Base-by-base conservation (phyloP, 2,329 filamentous ascomycete genomes). In the Fusarium nygamai region DNA sequence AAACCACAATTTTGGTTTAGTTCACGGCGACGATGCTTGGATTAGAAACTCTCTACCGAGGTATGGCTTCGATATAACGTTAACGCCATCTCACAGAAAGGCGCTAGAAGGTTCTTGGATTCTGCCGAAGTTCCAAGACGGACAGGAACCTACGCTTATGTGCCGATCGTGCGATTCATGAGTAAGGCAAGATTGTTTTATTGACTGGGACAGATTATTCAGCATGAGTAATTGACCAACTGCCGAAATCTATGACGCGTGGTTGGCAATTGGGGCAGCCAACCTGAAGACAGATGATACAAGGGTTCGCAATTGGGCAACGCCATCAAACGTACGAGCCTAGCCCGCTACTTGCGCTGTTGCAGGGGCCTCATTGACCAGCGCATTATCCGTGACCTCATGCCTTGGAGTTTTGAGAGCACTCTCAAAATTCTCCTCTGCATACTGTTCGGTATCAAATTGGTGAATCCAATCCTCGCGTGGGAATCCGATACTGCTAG, bases 391-490 rank as follows among this genome's bases (percentile, higher is more conserved):
- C 27, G 5, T 29, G 2, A 29, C 19, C 6, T 47, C 24, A 8
- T 22, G 17, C 19, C 1, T 6, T 3, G 12, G 14, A 20, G 13
- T 31, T 8, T 51, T 62, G 2, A 74, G 38, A 3, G 61, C 58
- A 14, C 33, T 58, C n/a, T 66, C 63, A 24, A 76, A 77, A 6
- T 58, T 66, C 8, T 77, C 75, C 20, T 77, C 73, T 1, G 75
- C 71, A 43, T 77, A 58, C 6, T 34, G 36, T 19, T 77, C 75
- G 2, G 75, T 62, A n/a, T 77, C 75, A 12, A 77, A 77, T 1
- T 63, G 50, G 22, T 77, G 75, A 8, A 77, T 74, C 75, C 75
- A 77, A 11, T 73, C 75, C 9, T 77, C 75, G 2, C 73, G 61
- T 1, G 75, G 75, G 3, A 77, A 71, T 0, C 64, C 73, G 8